These are phyloP conservation scores for Hanseniaspora pseudoguilliermondii DNA, from an alignment of 805 yeast genomes.

Conservation along the genomic window DNA sequence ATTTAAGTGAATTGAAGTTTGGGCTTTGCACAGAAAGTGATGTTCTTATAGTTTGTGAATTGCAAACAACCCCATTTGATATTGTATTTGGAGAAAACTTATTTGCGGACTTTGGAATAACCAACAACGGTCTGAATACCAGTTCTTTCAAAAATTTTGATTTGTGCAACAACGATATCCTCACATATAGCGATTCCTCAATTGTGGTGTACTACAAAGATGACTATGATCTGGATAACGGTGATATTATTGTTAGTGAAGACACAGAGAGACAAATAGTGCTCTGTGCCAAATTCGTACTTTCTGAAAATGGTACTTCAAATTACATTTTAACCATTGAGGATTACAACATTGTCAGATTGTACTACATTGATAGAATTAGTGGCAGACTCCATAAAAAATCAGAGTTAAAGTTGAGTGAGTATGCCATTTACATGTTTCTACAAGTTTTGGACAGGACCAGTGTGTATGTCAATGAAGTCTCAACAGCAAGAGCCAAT, in stretches of 20 bases:
- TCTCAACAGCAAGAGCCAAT: neutral
- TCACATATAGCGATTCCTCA: neutral
- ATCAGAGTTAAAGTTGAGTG: neutral
- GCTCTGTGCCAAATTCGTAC: neutral
- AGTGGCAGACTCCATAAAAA: neutral
- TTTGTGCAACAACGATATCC: neutral
- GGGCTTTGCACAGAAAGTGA: neutral
- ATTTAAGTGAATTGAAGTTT: neutral
- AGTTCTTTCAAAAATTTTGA: neutral
- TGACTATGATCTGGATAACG: neutral
- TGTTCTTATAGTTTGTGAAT: neutral
- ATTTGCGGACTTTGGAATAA: neutral
- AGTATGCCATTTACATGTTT: conserved; percentile 2
- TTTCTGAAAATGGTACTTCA: neutral
- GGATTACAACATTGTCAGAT: neutral
- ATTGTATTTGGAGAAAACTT: neutral
- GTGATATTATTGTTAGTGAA: neutral
- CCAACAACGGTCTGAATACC: neutral
- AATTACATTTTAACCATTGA: neutral
- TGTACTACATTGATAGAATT: conserved; percentile 6
- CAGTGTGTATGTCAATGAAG: neutral
- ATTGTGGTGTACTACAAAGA: neutral
- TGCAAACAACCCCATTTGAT: neutral
- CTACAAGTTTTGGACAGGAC: neutral
- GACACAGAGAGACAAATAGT: neutral